Base-by-base conservation (phyloP, 768 basidiomycete genomes). In the Leccinellum albellum region DNA sequence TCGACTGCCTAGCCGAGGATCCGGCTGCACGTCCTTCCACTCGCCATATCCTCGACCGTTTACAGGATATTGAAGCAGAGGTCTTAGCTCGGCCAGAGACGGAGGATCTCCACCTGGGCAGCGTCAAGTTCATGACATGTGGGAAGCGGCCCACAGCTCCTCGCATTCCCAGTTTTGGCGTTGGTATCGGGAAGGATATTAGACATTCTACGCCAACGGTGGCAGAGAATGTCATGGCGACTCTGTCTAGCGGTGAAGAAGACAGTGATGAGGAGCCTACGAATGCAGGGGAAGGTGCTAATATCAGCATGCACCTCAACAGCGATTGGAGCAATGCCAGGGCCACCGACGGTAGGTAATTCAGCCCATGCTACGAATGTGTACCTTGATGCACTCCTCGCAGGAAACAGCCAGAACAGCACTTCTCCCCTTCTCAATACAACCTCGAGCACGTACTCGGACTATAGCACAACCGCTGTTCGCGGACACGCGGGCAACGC, bases 131-230 rank as follows among this genome's bases (percentile, higher is more conserved):
- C 58, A 82, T 95, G 77, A 82, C 85, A 1, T 83, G 83, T 10
- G 77, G 78, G 4, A 87, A 82, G 70, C 79, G 87, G 17, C 81
- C 84, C 8, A 73, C 44, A 0, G 83, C 76, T 1, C 89, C 86
- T n/a, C 79, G 92, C 15, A 94, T 94, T 58, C 91, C 91, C 1
- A 94, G 90, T 73, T 94, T 94, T 67, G 89, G 89, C 0, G 75
- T 84, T 74, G 89, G 85, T 20, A 74, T 88, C 15, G 86, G 81
- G 3, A 82, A 82, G 65, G 79, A 83, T 45, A 83, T 88, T 50
- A 74, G 81, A 47, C 56, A 66, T 17, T 62, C 64, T 14, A 57
- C 65, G 4, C 70, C 69, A 33, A 72, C 69, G 24, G 68, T 68
- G 23, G 69, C 73, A 7, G 75, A 76, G 32, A 75, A 77, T 7